These are phyloP conservation scores for Suhomyces maxii DNA, from an alignment of 1,139 yeast genomes.

Conservation along the genomic window DNA sequence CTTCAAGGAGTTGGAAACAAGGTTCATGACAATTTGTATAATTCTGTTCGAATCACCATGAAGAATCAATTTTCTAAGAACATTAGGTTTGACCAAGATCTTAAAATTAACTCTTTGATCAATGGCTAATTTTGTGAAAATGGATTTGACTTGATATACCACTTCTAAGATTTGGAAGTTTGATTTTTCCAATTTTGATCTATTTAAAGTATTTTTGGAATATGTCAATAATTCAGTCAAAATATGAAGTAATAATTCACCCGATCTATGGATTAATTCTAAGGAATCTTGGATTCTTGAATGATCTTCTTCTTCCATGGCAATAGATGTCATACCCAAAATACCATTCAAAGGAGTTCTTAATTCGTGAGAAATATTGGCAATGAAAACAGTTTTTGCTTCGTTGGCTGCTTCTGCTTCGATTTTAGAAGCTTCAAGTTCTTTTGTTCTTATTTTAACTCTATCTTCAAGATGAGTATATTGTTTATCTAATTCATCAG, in stretches of 20 bases:
- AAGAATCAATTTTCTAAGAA: constrained; percentile 59
- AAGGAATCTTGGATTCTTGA: constrained; percentile 63
- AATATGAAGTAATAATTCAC: constrained; percentile 82
- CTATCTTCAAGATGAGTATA: constrained; percentile 84
- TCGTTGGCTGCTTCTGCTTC: constrained; percentile 94
- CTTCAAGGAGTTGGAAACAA: constrained; percentile 83
- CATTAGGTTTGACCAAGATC: constrained; percentile 59
- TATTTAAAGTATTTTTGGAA: constrained; percentile 83
- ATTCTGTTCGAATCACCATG: constrained; percentile 87
- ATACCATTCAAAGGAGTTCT: constrained; percentile 96
- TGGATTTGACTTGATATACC: constrained; percentile 81
- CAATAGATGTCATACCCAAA: constrained; percentile 92
- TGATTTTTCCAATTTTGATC: constrained; percentile 79
- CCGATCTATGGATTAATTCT: constrained; percentile 80
- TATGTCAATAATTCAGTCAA: constrained; percentile 86
- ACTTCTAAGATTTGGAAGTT: constrained; percentile 75
- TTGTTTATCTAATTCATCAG: constrained; percentile 81
- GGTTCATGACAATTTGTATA: constrained; percentile 82
- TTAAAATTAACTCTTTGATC: constrained; percentile 71
- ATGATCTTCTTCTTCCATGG: constrained; percentile 78
- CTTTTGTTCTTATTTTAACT: constrained; percentile 84
- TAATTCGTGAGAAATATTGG: constrained; percentile 92
- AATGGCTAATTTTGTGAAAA: constrained; percentile 80
- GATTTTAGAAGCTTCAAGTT: constrained; percentile 81
- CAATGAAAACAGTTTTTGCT: constrained; percentile 91